Evolutionary conservation across 345 rosid genomes (phyloP).

Genomic region (Cardamine chenopodiifolia): DNA sequence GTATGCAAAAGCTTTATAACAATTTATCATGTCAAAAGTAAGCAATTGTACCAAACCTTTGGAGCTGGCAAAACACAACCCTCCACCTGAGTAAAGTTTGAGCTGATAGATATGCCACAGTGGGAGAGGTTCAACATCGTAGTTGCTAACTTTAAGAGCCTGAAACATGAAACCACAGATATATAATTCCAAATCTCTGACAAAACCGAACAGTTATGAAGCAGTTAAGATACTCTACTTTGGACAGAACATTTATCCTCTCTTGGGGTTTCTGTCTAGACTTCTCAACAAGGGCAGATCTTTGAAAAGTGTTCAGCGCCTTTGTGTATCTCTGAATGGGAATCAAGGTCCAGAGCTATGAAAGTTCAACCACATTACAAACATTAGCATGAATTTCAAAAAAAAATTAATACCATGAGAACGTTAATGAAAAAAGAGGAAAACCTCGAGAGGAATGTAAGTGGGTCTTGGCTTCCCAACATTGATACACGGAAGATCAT

Average conservation of each 20-base stretch:
- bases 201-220: neutral
- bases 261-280: constrained; percentile 98
- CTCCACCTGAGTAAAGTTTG: constrained; percentile 70
- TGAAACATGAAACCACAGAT: constrained; percentile 33
- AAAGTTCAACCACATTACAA: constrained; percentile 5
- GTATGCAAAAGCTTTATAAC: neutral
- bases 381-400: neutral
- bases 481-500: constrained; percentile 64
- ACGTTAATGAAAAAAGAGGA: neutral
- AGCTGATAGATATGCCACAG: constrained; percentile 73
- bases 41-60: constrained; percentile 48
- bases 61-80: constrained; percentile 86
- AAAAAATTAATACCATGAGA: neutral
- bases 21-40: neutral
- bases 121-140: constrained; percentile 77
- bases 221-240: constrained; percentile 49
- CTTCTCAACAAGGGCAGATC: constrained; percentile 85
- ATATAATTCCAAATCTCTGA: constrained; percentile 1
- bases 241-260: constrained; percentile 69
- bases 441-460: constrained; percentile 61
- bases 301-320: constrained; percentile 65
- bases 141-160: constrained; percentile 69
- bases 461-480: constrained; percentile 83
- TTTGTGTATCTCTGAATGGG: constrained; percentile 96
- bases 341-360: constrained; percentile 73